Percentiles rank a stretch among this genome's conserved stretches.
Evolutionary conservation across 176 grass and related monocot genomes (phyloP).

Genomic region (Carex scoparia): DNA sequence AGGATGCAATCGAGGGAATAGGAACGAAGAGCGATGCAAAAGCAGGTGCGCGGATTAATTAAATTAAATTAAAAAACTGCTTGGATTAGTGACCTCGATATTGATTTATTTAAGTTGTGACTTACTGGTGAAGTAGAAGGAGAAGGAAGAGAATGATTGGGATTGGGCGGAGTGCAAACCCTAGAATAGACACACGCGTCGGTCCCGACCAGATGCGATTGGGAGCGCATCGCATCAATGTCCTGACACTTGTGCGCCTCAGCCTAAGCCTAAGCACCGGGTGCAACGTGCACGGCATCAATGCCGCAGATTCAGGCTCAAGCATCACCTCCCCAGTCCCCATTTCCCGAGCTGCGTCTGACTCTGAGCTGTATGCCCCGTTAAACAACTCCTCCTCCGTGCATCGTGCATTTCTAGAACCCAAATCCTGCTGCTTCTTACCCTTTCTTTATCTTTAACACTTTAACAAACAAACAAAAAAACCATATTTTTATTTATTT

Average conservation of each 20-base stretch:
- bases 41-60: neutral
- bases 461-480: too few relatives aligned
- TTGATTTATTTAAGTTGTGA: neutral
- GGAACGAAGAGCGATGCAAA: neutral
- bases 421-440: too few relatives aligned
- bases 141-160: neutral
- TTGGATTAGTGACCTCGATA: neutral
- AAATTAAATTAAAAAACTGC: neutral
- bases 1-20: neutral
- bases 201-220: slow-evolving; percentile 18
- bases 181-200: slow-evolving; percentile 10
- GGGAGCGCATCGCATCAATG: slow-evolving; percentile 12
- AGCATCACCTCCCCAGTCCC: neutral
- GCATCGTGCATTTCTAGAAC: neutral
- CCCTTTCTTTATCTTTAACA: too few relatives aligned
- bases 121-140: neutral
- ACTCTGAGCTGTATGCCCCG: neutral
- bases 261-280: neutral
- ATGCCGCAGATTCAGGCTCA: neutral
- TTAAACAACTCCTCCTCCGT: neutral
- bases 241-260: neutral
- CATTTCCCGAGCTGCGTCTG: neutral
- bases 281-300: neutral
- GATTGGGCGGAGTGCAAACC: neutral
- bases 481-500: too few relatives aligned